Evolutionary conservation across 2,329 filamentous ascomycete species (phyloP).

Genomic region (Fusarium heterosporum): DNA sequence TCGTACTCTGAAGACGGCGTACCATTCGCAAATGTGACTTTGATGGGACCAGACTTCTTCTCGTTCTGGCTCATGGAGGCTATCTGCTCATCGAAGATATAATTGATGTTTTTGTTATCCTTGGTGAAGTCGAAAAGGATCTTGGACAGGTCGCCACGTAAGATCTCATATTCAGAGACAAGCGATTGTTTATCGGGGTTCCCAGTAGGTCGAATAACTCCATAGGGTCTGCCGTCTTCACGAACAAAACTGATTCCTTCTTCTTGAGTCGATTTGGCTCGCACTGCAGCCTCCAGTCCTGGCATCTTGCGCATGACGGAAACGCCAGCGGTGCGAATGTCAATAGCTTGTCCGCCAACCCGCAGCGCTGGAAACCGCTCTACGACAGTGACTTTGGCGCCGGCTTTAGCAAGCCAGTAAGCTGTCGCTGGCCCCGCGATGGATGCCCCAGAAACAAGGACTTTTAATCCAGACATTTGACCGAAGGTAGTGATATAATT

Average conservation of each 20-base stretch:
- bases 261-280: slow-evolving; percentile 14
- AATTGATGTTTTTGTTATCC: slow-evolving; percentile 15
- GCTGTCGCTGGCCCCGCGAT: slow-evolving; percentile 50
- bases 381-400: slow-evolving; percentile 53
- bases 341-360: slow-evolving; percentile 53
- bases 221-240: slow-evolving; percentile 2
- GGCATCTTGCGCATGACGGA: slow-evolving; percentile 55
- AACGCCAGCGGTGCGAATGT: slow-evolving; percentile 54
- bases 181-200: slow-evolving; percentile 25
- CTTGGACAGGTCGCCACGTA: slow-evolving; percentile 18
- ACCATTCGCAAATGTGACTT: slow-evolving; percentile 14
- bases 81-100: slow-evolving; percentile 24
- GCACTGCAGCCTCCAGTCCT: slow-evolving; percentile 45
- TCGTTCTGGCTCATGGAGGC: slow-evolving; percentile 13
- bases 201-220: slow-evolving; percentile 15
- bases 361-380: slow-evolving; percentile 53
- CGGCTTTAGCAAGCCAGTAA: slow-evolving; percentile 48
- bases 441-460: slow-evolving; percentile 50
- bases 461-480: slow-evolving; percentile 35
- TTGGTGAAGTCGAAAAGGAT: slow-evolving; percentile 15
- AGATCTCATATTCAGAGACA: slow-evolving; percentile 22
- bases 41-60: not conserved
- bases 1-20: slow-evolving; percentile 15
- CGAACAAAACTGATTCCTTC: slow-evolving; percentile 22
- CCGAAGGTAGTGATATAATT: not conserved